Base-by-base conservation (phyloP, 164 flowering plant species). In the Berberis thunbergii region DNA sequence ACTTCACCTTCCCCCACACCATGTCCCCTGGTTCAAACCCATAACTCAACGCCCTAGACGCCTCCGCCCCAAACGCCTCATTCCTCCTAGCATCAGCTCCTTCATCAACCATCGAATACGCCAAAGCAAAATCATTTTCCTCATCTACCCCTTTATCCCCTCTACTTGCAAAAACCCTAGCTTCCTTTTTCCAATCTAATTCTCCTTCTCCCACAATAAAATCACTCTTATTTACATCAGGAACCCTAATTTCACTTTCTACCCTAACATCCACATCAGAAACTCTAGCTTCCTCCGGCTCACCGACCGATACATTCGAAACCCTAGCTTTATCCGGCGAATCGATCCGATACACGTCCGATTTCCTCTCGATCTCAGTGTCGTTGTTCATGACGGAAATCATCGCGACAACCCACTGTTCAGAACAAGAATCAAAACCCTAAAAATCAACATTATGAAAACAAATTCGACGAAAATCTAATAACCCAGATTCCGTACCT, bases 1-100 rank as follows among this genome's bases (percentile, higher is more conserved):
- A 95, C 54, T 95, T 95, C 46, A 95, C 99, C 74, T 91, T 95
- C 4, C 92, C 97, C 99, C 99, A 91, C 1, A 89, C 94, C 96
- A 91, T 75, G 69, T 95, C 98, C 6, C 79, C 79, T 5, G 65
- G 60, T 58, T 76, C 69, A 52, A 52, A 52, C 54, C 54, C 54
- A 52, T 52, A 52, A 52, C 54, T 52, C 13, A 52, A 7, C 54
- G 54, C 54, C 11, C n/a, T 52, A 12, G 10, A 12, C 1, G 54
- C 54, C n/a, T 52, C 54, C 54, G 13, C 10, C n/a, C 54, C 54
- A 52, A 52, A 52, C 41, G 54, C 54, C 1, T 52, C 54, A 0
- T 53, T 13, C 62, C 64, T 59, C 64, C 55, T 55, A 48, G 39
- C 40, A 13, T 2, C 48, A 13, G 57, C 7, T 3, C 62, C 58